phyloP scores from a whole-genome alignment of 1,139 yeast genomes.

The Geotrichum phurueaensis region DNA sequence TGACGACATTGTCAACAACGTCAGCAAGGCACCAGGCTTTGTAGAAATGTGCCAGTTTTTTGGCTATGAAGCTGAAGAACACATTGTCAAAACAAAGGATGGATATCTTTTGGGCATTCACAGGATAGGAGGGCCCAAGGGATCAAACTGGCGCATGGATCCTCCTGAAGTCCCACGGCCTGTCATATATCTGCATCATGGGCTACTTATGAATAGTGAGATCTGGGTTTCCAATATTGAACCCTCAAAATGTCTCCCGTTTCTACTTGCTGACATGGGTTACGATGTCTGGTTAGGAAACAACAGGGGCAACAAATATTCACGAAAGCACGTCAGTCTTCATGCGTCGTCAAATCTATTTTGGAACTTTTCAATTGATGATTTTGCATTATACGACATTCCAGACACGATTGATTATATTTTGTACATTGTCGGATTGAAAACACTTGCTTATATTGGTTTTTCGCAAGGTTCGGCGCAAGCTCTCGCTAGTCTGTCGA shows the following conservation, averaged over 20 bases:
- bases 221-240: constrained; percentile 69
- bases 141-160: constrained; percentile 36
- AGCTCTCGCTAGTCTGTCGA: constrained; percentile 71
- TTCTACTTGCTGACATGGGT: constrained; percentile 68
- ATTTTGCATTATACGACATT: constrained; percentile 76
- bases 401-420: constrained; percentile 70
- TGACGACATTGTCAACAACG: constrained; percentile 22
- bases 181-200: constrained; percentile 82
- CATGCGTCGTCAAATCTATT: constrained; percentile 48
- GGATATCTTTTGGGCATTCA: constrained; percentile 52
- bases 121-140: constrained; percentile 43
- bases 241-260: constrained; percentile 63
- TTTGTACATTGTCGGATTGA: constrained; percentile 41
- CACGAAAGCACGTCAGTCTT: constrained; percentile 46
- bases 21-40: constrained; percentile 42
- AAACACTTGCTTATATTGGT: constrained; percentile 62
- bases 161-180: constrained; percentile 29
- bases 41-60: constrained; percentile 57
- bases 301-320: constrained; percentile 84
- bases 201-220: constrained; percentile 84
- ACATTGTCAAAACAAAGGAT: constrained; percentile 58
- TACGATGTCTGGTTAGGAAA: constrained; percentile 91
- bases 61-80: constrained; percentile 67
- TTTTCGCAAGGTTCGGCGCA: constrained; percentile 93
- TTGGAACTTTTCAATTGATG: constrained; percentile 85